Base-by-base conservation (phyloP, 2,329 filamentous ascomycete species). In the Dactylellina leptospora region DNA sequence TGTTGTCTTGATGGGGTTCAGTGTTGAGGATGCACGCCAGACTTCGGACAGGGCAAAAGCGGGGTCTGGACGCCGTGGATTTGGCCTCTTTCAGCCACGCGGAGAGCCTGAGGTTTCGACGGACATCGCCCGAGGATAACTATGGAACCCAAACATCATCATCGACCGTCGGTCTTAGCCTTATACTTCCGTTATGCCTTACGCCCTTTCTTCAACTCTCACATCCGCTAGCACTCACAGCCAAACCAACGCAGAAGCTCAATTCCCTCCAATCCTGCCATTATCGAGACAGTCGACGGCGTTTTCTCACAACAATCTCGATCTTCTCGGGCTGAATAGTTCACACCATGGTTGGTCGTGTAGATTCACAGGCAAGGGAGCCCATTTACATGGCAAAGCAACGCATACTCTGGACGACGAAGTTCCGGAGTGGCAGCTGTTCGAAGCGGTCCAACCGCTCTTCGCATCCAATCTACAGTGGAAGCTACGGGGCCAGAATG, bases 371-470 rank as follows among this genome's bases (percentile, higher is more conserved):
- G 11, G 3, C 42, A 48, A 59, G 11, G 44, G 25, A 38, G 27
- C 13, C 1, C 40, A 45, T 45, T 11, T 20, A 18, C 40, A 45
- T 6, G 40, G 40, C 40, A 22, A 22, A 18, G 40, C 40, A 18
- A 27, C 40, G 8, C 40, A 59, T 28, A 23, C 42, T 48, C 48
- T 59, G 25, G 40, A 59, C 11, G 40, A 59, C 8, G 18, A 38
- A 54, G 27, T 59, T 36, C 55, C 28, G 16, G 55, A 48, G 40
- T 59, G 55, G 55, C n/a, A 44, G 30, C n/a, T 59, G 30, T 48
- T 59, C 27, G 25, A 59, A n/a, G n/a, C 40, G 2, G n/a, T 59
- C 5, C 55, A 38, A 30, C 55, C 55, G 20, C 27, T 59, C 20
- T 48, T 59, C 28, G 42, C 42, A 27, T 48, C 55, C 5, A 27